Percentiles rank a stretch among this genome's conserved stretches.
phyloP scores from a whole-genome alignment of 164 flowering plant genomes.

The Nymphaea thermarum region DNA sequence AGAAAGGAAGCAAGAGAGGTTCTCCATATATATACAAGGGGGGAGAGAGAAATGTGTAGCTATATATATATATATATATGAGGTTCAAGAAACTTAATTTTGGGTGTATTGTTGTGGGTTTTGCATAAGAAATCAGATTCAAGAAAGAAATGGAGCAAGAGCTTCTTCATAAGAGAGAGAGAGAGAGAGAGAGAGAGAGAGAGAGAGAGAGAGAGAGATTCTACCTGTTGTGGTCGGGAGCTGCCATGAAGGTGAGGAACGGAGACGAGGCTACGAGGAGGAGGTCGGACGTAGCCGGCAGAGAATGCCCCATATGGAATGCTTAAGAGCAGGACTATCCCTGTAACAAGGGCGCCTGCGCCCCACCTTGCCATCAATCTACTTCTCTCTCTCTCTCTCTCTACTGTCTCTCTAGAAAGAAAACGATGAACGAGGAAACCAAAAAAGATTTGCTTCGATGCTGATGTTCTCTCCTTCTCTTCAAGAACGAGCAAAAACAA shows the following conservation, averaged over 20 bases:
- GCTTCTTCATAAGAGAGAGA: neutral
- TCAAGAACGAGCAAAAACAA: no score
- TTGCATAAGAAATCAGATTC: no score
- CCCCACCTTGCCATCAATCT: neutral
- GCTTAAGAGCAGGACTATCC: neutral
- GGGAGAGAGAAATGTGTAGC: no score
- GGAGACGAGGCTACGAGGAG: conserved; percentile 22
- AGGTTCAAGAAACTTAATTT: no score
- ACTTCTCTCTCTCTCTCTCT: conserved; percentile 6
- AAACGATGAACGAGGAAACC: neutral
- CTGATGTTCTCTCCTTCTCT: no score
- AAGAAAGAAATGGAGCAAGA: neutral
- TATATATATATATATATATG: no score
- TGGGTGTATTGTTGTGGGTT: no score
- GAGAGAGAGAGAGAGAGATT: conserved; percentile 9
- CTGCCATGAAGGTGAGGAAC: conserved; percentile 21
- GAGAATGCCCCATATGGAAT: neutral
- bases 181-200: conserved; percentile 1
- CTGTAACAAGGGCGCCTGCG: neutral
- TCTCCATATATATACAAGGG: no score
- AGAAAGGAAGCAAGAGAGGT: no score
- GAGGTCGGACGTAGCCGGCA: conserved; percentile 23
- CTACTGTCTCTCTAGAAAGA: neutral
- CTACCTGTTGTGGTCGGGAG: conserved; percentile 50
- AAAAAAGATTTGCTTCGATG: no score